Evolutionary conservation across 2,329 filamentous ascomycete genomes (phyloP), one percentile per base, ranked within the genome.

Genomic region (Cladosporium halotolerans): DNA sequence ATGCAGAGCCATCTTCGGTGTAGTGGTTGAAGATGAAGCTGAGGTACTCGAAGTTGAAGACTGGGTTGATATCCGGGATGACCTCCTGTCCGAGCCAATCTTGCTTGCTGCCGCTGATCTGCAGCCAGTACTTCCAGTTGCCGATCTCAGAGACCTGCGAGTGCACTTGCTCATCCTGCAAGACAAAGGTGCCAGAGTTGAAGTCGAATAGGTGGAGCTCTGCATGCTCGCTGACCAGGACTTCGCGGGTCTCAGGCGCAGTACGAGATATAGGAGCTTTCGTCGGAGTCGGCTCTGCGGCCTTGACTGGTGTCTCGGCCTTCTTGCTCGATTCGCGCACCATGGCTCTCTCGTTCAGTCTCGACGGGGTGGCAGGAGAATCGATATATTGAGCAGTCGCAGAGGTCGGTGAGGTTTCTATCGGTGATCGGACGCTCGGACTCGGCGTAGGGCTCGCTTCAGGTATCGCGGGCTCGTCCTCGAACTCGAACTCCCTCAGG

Each of bases 21-120:
- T 96, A 97, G 68, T 96, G 90, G 66, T 99, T 99, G 79, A 99
- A 99, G 65, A 99, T 96, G 69, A 97, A 97, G 0, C 92, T 97
- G n/a, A 96, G 78, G 64, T 92, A 97, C 70, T 99, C 93, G 61
- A 96, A 97, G 73, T 97, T 97, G 77, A 97, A 99, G 16, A 99
- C 91, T 0, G 93, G 93, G 63, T 97, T 97, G 70, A 97, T 89
- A 62, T 99, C 93, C 6, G 89, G 86, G 31, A 90, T 78, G 31
- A 99, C 83, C 2, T 86, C 80, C 59, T 95, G 88, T 18, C 90
- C 90, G 2, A 99, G 76, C 89, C 90, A 96, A 51, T 91, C 84
- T 64, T 83, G 84, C 33, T 88, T 82, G 38, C 81, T 78, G 57
- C 86, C 85, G 40, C 82, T 81, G 52, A 97, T 85, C 66, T 96